phyloP scores from a whole-genome alignment of 2,329 filamentous ascomycete genomes.

The Colletotrichum ledebouriae region DNA sequence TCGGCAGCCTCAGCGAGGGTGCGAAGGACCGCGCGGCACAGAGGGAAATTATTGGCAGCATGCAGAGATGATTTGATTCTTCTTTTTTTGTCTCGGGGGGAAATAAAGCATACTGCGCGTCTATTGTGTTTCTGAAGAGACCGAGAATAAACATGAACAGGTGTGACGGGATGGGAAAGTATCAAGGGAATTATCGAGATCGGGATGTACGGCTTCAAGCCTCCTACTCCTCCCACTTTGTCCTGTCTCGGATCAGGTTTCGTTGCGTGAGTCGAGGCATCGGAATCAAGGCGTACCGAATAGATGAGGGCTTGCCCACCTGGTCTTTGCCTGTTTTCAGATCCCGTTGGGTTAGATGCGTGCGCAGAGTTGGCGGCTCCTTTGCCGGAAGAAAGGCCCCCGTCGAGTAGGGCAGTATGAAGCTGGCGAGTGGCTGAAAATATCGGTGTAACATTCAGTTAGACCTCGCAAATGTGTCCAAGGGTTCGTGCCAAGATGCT shows the following conservation, averaged over 20 bases:
- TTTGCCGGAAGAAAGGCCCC: neutral
- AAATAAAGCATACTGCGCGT: neutral
- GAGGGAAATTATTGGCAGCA: slow-evolving; percentile 84
- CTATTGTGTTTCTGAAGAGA: neutral
- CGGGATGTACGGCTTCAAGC: slow-evolving; percentile 20
- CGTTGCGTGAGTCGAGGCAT: slow-evolving; percentile 18
- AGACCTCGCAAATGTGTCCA: neutral
- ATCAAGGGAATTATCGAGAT: slow-evolving; percentile 32
- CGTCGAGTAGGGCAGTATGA: neutral
- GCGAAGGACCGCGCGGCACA: slow-evolving; percentile 88
- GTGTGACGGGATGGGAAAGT: neutral
- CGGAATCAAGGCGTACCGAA: slow-evolving; percentile 6
- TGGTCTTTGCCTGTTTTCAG: slow-evolving; percentile 9
- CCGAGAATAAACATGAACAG: neutral
- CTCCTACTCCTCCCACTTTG: neutral
- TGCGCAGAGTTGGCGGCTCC: slow-evolving; percentile 7
- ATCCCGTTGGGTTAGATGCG: neutral
- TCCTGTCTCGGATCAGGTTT: slow-evolving; percentile 26
- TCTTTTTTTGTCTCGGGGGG: neutral
- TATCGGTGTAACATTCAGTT: neutral
- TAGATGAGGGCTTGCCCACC: slow-evolving; percentile 21
- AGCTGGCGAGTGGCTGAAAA: slow-evolving; percentile 6
- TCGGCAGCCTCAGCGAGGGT: slow-evolving; percentile 85
- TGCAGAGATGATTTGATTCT: slow-evolving; percentile 57
- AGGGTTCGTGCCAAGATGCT: neutral